Percentiles rank a stretch among this genome's conserved stretches.
Conservation (phyloP, 169 alveolate species). For the Eimeria tenella region DNA sequence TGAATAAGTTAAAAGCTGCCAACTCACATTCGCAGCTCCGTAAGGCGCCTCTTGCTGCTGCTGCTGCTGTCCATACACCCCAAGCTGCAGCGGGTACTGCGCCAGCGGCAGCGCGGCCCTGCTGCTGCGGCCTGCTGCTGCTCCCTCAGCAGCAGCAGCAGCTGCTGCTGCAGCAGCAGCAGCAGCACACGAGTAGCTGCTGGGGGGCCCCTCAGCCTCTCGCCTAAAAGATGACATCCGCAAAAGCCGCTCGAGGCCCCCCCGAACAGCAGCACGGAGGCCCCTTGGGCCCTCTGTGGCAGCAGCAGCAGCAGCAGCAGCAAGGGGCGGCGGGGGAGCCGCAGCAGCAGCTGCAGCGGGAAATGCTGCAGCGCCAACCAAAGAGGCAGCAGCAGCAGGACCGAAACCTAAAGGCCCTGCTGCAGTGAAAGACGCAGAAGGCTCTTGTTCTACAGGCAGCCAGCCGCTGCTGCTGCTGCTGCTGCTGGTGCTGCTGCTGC, state of each 20-base stretch:
- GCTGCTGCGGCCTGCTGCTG: background rate
- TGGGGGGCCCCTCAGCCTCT: background rate
- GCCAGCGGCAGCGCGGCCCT: background rate
- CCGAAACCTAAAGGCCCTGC: background rate
- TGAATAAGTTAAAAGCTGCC: too few relatives aligned
- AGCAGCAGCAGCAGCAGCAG: conserved; percentile 52
- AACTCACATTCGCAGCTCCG: background rate
- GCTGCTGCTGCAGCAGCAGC: background rate
- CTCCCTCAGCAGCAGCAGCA: background rate
- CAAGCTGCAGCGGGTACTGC: background rate
- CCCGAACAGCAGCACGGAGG: background rate
- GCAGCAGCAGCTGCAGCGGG: conserved; percentile 32
- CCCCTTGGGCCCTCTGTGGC: background rate
- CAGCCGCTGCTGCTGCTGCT: conserved; percentile 29
- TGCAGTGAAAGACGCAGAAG: background rate
- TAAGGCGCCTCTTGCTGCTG: background rate
- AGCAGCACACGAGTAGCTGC: background rate
- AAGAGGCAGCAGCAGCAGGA: background rate
- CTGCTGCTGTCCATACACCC: background rate
- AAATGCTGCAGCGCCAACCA: conserved; percentile 19
- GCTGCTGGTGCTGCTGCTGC: conserved; percentile 19
- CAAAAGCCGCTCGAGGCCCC: background rate
- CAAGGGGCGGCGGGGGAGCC: background rate
- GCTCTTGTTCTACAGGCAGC: background rate
- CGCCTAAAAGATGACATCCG: background rate